Evolutionary conservation across 2,329 filamentous ascomycete species (phyloP).

Genomic region (Fusarium sp.): DNA sequence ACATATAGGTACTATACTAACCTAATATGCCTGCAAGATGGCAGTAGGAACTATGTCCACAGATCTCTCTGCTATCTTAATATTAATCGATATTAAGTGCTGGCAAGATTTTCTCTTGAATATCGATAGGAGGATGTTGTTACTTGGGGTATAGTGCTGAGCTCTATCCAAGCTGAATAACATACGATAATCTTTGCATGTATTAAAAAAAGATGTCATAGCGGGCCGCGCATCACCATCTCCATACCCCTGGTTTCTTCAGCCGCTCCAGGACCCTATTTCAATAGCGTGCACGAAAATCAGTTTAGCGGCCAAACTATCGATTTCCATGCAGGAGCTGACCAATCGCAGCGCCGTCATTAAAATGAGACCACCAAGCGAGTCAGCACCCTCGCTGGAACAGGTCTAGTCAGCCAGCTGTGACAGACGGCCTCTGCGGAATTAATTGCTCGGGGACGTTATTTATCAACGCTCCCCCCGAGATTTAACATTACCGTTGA

Average conservation of each 20-base stretch:
- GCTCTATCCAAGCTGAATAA: background rate
- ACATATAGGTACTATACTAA: background rate
- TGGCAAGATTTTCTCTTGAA: accelerated
- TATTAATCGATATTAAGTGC: accelerated
- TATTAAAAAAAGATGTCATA: background rate
- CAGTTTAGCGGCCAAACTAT: background rate
- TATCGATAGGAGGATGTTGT: too few species aligned
- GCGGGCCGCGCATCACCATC: accelerated
- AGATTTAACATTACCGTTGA: accelerated
- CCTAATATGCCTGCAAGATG: accelerated
- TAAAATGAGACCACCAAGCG: background rate
- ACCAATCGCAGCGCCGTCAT: background rate
- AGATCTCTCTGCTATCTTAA: too few species aligned
- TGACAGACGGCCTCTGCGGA: background rate
- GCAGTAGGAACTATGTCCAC: background rate
- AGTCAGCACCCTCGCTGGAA: too few species aligned
- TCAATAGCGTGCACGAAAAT: background rate
- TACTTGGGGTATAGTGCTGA: too few species aligned
- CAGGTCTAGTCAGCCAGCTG: background rate
- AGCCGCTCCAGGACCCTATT: background rate
- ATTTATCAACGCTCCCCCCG: background rate
- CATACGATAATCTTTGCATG: background rate
- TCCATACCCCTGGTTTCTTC: background rate
- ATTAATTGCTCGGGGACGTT: background rate
- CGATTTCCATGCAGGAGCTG: background rate